Percentiles rank a stretch among this genome's conserved stretches.
phyloP scores from a whole-genome alignment of 306 rosid species.

The Arachis stenosperma region DNA sequence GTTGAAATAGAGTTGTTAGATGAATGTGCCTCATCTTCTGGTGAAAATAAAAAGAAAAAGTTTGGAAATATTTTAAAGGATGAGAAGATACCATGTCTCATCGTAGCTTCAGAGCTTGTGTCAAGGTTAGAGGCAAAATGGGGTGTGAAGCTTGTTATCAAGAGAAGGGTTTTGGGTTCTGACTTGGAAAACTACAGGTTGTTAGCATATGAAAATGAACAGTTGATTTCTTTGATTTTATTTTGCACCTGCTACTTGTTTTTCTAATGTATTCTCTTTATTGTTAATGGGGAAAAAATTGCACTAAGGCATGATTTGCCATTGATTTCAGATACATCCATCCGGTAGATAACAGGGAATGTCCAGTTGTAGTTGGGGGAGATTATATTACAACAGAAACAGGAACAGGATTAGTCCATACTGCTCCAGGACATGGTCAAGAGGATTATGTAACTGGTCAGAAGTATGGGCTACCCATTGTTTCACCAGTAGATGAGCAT shows the following conservation, averaged over 20 bases:
- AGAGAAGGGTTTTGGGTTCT: slow-evolving; percentile 70
- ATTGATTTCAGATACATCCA: slow-evolving; percentile 72
- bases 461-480: slow-evolving; percentile 84
- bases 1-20: slow-evolving; percentile 67
- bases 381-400: slow-evolving; percentile 94
- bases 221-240: too few relatives aligned
- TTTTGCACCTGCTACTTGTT: slow-evolving; percentile 15
- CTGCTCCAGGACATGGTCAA: slow-evolving; percentile 99
- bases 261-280: slow-evolving; percentile 15
- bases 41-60: slow-evolving; percentile 59
- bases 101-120: slow-evolving; percentile 92
- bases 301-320: slow-evolving; percentile 23
- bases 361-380: slow-evolving; percentile 88
- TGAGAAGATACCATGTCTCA: slow-evolving; percentile 69
- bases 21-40: slow-evolving; percentile 55
- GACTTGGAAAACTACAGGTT: slow-evolving; percentile 95
- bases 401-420: slow-evolving; percentile 98
- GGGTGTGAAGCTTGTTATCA: slow-evolving; percentile 75
- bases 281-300: slow-evolving; percentile 22
- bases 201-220: background rate
- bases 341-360: slow-evolving; percentile 75
- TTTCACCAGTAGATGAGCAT: slow-evolving; percentile 88
- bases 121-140: slow-evolving; percentile 86
- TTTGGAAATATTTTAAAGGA: slow-evolving; percentile 77
- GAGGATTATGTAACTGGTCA: slow-evolving; percentile 93